Conservation (phyloP, 2,329 filamentous ascomycete genomes). For the Cladosporium sp. region DNA sequence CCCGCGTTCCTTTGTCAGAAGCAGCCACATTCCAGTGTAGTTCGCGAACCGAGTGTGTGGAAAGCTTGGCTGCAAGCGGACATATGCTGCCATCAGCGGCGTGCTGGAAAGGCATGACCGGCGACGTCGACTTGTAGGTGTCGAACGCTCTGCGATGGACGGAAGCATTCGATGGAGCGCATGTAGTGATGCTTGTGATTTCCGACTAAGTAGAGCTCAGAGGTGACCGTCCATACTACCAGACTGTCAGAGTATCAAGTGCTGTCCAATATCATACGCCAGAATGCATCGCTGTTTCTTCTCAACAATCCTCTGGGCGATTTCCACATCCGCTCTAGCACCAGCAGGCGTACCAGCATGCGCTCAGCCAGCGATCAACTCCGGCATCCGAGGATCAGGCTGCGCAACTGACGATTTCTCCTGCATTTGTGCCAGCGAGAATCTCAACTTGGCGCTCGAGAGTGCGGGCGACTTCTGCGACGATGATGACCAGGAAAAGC, state of each 20-base stretch:
- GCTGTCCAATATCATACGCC: background rate
- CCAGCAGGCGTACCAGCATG: conserved; percentile 23
- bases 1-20: conserved; percentile 13
- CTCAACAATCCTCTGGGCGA: background rate
- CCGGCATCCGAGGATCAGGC: conserved; percentile 25
- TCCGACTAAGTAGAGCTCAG: background rate
- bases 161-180: background rate
- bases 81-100: background rate
- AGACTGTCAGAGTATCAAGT: background rate
- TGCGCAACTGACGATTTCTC: conserved; percentile 23
- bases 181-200: background rate
- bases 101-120: background rate
- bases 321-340: background rate
- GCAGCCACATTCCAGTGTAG: conserved; percentile 13
- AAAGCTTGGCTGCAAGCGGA: conserved; percentile 11
- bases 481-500: conserved; percentile 20
- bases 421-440: conserved; percentile 27
- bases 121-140: background rate
- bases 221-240: background rate
- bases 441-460: conserved; percentile 20
- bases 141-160: background rate
- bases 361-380: conserved; percentile 23
- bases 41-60: background rate
- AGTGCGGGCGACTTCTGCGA: conserved; percentile 23
- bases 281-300: background rate